A percentile compares a stretch with the other conserved stretches of the same genome.
phyloP scores from a whole-genome alignment of 2,329 filamentous ascomycete species.

The Zasmidium cellare region DNA sequence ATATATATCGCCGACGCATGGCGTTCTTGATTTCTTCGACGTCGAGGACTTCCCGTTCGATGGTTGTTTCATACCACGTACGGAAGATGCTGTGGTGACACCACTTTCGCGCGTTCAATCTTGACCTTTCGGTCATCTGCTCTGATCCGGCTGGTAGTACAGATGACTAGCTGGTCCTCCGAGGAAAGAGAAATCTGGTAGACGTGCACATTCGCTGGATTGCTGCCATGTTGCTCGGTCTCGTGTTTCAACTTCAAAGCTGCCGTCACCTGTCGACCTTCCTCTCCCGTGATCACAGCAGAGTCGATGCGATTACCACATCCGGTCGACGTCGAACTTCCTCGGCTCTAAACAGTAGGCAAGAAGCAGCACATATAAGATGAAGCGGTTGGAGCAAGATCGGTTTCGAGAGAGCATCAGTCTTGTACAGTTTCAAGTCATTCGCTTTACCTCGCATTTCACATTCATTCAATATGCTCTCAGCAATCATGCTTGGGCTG shows the following conservation, averaged over 20 bases:
- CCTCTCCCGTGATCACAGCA: no score
- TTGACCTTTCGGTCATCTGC: no score
- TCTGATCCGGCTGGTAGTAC: not conserved
- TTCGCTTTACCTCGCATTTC: not conserved
- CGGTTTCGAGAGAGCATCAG: no score
- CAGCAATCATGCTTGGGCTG: slow-evolving; percentile 11
- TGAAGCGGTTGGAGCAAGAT: no score
- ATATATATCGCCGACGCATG: not conserved
- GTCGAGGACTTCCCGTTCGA: not conserved
- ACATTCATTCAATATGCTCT: slow-evolving; percentile 5
- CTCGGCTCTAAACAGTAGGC: not conserved
- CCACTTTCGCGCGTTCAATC: no score
- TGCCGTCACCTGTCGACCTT: not conserved
- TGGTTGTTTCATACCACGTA: not conserved
- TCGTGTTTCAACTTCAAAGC: not conserved
- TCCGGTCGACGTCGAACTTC: not conserved
- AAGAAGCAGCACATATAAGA: no score
- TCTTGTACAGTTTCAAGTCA: not conserved
- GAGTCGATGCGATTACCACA: not conserved
- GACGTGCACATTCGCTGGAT: not conserved
- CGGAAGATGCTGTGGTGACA: no score
- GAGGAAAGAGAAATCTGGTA: not conserved
- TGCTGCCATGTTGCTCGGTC: not conserved
- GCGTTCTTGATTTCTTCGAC: not conserved
- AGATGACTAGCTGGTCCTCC: not conserved